Evolutionary conservation across 2,329 filamentous ascomycete genomes (phyloP), one percentile per base, ranked within the genome.

Genomic region (Botryotinia calthae): DNA sequence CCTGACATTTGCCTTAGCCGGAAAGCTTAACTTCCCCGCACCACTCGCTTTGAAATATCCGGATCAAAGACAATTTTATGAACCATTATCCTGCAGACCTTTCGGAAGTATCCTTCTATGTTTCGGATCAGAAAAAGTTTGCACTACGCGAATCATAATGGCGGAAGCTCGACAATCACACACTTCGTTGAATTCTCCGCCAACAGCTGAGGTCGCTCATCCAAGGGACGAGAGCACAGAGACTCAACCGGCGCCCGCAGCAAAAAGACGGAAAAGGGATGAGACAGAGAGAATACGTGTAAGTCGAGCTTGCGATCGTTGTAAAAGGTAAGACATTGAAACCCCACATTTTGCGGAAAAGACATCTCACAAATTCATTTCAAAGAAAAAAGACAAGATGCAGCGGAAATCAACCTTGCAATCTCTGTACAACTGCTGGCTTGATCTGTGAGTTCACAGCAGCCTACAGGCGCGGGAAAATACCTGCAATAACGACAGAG

Each of bases 361-460:
- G 44, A n/a, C 25, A 25, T 40, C n/a, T 65, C n/a, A 51, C 18
- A 44, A 44, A 44, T 34, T 31, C n/a, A 18, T 34, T 68, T 40
- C 42, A 66, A 82, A 80, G 65, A 81, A 82, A 82, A 67, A 84
- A 84, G 76, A 81, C 82, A 66, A 80, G 81, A 68, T 85, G 83
- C 74, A 81, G 78, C 51, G 83, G 83, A 8, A 81, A 79, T 31
- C 78, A 81, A 46, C 84, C 83, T 4, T 85, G 84, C 71, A 74
- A 76, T 18, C 76, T 82, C 1, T 85, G 83, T 74, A 76, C n/a
- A 22, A 44, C 59, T 54, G 61, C 70, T 42, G 46, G 46, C 9
- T 64, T 54, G 28, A 66, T 31, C 22, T 88, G 86, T 78, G 84
- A 84, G 28, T 88, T 85, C 75, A 83, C 84, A 37, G 85, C 86